A percentile compares a stretch with the other conserved stretches of the same genome.
Conservation (phyloP, 2,329 filamentous ascomycete genomes). For the Aspergillus melleus region DNA sequence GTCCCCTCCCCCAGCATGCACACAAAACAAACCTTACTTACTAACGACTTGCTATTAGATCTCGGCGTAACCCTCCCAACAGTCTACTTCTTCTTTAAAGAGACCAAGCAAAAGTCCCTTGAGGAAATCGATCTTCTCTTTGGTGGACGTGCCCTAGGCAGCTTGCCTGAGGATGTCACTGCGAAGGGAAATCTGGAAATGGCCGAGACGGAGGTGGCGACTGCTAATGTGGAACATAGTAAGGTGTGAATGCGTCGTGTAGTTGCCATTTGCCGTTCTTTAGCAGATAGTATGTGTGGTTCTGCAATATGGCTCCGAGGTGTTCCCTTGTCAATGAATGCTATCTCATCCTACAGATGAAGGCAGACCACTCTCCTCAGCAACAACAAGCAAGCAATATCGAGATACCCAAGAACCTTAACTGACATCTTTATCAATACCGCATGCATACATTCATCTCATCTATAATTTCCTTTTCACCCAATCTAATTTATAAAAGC, state of each 20-base stretch:
- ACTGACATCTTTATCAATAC: too few relatives aligned
- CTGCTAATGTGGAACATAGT: conserved; percentile 17
- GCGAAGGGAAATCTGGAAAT: conserved; percentile 6
- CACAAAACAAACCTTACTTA: not conserved
- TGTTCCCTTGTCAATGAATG: too few relatives aligned
- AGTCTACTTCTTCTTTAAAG: conserved; percentile 55
- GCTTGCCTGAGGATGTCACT: conserved; percentile 42
- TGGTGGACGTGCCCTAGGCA: conserved; percentile 52
- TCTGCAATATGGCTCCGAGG: not conserved
- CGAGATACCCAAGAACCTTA: too few relatives aligned
- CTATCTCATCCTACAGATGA: too few relatives aligned
- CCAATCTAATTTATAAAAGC: too few relatives aligned
- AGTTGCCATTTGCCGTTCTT: not conserved
- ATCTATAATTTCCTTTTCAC: too few relatives aligned
- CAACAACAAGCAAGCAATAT: too few relatives aligned
- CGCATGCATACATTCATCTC: too few relatives aligned
- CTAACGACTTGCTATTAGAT: conserved; percentile 23
- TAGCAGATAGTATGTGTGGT: not conserved
- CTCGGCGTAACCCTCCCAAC: conserved; percentile 41
- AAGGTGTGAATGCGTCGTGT: not conserved
- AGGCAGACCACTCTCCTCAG: too few relatives aligned
- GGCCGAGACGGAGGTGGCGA: conserved; percentile 12
- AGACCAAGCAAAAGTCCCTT: conserved; percentile 54
- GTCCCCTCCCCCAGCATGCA: conserved; percentile 6
- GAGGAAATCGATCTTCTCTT: conserved; percentile 62